A percentile compares a stretch with the other conserved stretches of the same genome.
These are phyloP conservation scores for Colletotrichum costaricense DNA, from an alignment of 2,329 filamentous ascomycete genomes.

Conservation along the genomic window DNA sequence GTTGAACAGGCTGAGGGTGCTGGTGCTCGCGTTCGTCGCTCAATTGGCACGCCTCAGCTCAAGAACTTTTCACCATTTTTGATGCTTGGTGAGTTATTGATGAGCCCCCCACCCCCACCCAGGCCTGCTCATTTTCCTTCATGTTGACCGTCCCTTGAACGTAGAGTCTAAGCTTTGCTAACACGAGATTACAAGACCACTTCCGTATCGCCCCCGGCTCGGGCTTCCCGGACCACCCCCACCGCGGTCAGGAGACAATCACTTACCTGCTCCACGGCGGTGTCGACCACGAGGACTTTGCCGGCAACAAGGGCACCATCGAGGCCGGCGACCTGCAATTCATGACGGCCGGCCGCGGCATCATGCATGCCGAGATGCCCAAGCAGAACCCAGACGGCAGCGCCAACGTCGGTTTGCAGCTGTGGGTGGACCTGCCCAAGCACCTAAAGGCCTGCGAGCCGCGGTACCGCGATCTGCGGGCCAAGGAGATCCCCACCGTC, in stretches of 20 bases:
- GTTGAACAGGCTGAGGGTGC: slow-evolving; percentile 89
- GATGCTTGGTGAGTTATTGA: slow-evolving; percentile 92
- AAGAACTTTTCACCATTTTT: slow-evolving; percentile 92
- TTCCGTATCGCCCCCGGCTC: slow-evolving; percentile 84
- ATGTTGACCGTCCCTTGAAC: slow-evolving; percentile 89
- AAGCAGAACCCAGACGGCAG: slow-evolving; percentile 79
- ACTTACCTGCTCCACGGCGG: slow-evolving; percentile 90
- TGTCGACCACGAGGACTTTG: slow-evolving; percentile 93
- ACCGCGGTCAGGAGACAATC: slow-evolving; percentile 86
- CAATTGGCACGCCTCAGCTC: slow-evolving; percentile 85
- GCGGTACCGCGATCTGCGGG: slow-evolving; percentile 86
- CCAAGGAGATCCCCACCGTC: slow-evolving; percentile 82
- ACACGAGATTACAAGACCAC: slow-evolving; percentile 84
- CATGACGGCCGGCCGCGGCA: slow-evolving; percentile 94
- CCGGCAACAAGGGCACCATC: slow-evolving; percentile 86
- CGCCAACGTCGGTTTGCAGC: slow-evolving; percentile 87
- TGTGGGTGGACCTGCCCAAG: slow-evolving; percentile 93
- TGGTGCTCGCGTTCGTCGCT: slow-evolving; percentile 87
- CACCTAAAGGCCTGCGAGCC: slow-evolving; percentile 90
- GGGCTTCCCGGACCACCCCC: slow-evolving; percentile 90
- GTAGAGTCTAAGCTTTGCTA: slow-evolving; percentile 82
- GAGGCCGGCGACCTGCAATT: slow-evolving; percentile 92
- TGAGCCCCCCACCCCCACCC: slow-evolving; percentile 62
- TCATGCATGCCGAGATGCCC: slow-evolving; percentile 97
- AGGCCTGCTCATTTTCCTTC: background rate